Evolutionary conservation across 2,329 filamentous ascomycete species (phyloP).

Genomic region (Septoria linicola): DNA sequence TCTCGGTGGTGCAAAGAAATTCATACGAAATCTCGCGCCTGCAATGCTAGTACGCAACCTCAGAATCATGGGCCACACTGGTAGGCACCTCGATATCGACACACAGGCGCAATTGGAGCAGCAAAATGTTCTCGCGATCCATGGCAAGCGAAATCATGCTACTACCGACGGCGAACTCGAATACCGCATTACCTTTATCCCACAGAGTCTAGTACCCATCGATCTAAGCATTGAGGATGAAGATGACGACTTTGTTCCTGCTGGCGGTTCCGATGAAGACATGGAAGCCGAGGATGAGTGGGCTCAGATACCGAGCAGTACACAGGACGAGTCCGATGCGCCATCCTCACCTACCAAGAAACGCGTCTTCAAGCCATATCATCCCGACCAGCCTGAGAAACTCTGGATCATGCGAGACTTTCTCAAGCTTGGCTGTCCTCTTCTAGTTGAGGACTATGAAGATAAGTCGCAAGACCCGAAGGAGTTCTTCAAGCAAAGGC

Average conservation of each 20-base stretch:
- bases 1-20: constrained; percentile 75
- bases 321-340: constrained; percentile 34
- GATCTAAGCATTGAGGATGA: constrained; percentile 74
- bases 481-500: constrained; percentile 29
- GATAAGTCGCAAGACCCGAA: constrained; percentile 38
- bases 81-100: constrained; percentile 33
- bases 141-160: constrained; percentile 66
- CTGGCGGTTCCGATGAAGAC: constrained; percentile 36
- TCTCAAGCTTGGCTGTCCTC: constrained; percentile 63
- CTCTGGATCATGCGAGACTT: constrained; percentile 68
- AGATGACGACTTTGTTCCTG: constrained; percentile 49
- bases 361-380: constrained; percentile 53
- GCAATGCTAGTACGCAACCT: constrained; percentile 66
- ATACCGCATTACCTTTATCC: constrained; percentile 74
- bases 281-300: constrained; percentile 36
- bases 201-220: constrained; percentile 72
- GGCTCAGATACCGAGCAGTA: constrained; percentile 22
- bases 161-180: constrained; percentile 75
- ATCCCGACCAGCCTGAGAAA: constrained; percentile 65
- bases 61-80: constrained; percentile 38
- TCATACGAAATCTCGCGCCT: constrained; percentile 76
- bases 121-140: constrained; percentile 63
- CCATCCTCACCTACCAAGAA: constrained; percentile 46
- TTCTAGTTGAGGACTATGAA: constrained; percentile 66
- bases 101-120: constrained; percentile 50